These are phyloP conservation scores for Hirsutella rhossiliensis DNA, from an alignment of 2,329 filamentous ascomycete species.

Conservation along the genomic window DNA sequence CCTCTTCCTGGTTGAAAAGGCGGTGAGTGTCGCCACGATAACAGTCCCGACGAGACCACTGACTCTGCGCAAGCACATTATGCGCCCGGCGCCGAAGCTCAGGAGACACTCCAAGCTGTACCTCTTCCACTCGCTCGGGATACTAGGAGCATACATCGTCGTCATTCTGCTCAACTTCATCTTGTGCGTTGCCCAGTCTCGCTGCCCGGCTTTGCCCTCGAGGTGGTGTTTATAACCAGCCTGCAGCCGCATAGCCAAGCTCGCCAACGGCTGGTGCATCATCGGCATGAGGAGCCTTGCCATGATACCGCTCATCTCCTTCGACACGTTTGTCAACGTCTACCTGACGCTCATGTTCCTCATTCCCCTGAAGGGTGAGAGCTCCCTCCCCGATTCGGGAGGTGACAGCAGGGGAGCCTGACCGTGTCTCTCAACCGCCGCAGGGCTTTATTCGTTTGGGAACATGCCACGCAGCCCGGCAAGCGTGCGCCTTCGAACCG, in stretches of 20 bases:
- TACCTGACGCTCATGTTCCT: slow-evolving; percentile 54
- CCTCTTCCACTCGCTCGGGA: slow-evolving; percentile 47
- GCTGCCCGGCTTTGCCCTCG: not conserved
- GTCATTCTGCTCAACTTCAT: slow-evolving; percentile 48
- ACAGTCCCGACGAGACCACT: not conserved
- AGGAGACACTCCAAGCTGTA: slow-evolving; percentile 46
- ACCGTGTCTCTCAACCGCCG: not conserved
- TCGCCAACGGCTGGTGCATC: slow-evolving; percentile 42
- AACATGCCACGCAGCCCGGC: slow-evolving; percentile 27
- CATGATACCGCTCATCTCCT: slow-evolving; percentile 49
- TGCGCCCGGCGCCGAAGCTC: slow-evolving; percentile 37
- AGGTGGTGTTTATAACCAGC: not conserved
- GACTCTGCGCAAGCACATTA: slow-evolving; percentile 33
- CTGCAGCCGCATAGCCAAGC: slow-evolving; percentile 42
- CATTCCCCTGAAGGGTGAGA: slow-evolving; percentile 42
- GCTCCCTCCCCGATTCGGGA: not conserved
- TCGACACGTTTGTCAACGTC: slow-evolving; percentile 49
- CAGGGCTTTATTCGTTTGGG: slow-evolving; percentile 43
- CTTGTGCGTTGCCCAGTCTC: slow-evolving; percentile 30
- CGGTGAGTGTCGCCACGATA: slow-evolving; percentile 24
- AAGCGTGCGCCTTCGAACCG: slow-evolving; percentile 31
- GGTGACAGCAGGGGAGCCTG: not conserved
- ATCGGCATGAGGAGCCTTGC: slow-evolving; percentile 48
- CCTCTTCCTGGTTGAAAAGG: slow-evolving; percentile 52
- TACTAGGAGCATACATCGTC: slow-evolving; percentile 31